Evolutionary conservation across 495 filamentous ascomycete species (phyloP).

Genomic region (Collariella sp.): DNA sequence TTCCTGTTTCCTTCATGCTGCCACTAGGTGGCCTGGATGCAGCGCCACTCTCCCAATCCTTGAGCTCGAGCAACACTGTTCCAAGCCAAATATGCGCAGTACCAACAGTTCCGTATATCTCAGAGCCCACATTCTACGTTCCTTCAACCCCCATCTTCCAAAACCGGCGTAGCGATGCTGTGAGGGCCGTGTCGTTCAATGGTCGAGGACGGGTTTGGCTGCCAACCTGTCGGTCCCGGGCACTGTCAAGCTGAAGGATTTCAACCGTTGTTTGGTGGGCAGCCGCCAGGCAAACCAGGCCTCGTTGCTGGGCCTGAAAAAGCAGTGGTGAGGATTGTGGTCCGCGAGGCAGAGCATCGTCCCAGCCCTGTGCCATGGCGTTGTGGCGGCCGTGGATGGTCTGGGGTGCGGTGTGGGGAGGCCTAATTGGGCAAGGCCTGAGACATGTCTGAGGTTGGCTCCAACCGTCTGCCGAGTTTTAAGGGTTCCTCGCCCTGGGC

Average conservation of each 20-base stretch:
- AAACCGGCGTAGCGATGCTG: neutral
- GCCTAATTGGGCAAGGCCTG: slow-evolving; percentile 28
- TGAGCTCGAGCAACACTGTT: slow-evolving; percentile 8
- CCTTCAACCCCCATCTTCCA: neutral
- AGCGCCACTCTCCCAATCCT: neutral
- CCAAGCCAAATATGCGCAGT: slow-evolving; percentile 15
- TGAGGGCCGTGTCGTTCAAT: neutral
- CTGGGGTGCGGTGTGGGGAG: slow-evolving; percentile 11
- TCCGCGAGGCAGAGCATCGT: slow-evolving; percentile 4
- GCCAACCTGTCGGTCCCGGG: slow-evolving; percentile 7
- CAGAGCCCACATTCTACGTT: neutral
- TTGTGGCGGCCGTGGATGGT: slow-evolving; percentile 9
- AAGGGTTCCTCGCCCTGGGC: slow-evolving; percentile 24
- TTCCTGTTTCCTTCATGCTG: slow-evolving; percentile 13
- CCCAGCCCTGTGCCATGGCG: slow-evolving; percentile 1
- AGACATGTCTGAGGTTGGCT: slow-evolving; percentile 33
- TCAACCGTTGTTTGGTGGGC: slow-evolving; percentile 15
- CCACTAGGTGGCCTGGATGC: slow-evolving; percentile 14
- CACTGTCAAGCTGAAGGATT: slow-evolving; percentile 1
- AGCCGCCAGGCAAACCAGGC: neutral
- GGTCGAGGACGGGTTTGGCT: slow-evolving; percentile 3
- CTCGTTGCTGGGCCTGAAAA: neutral
- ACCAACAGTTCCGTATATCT: neutral
- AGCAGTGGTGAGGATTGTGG: neutral
- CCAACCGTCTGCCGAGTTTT: slow-evolving; percentile 35